Base-by-base conservation (phyloP, 2,329 filamentous ascomycete species). In the Claviceps africana region DNA sequence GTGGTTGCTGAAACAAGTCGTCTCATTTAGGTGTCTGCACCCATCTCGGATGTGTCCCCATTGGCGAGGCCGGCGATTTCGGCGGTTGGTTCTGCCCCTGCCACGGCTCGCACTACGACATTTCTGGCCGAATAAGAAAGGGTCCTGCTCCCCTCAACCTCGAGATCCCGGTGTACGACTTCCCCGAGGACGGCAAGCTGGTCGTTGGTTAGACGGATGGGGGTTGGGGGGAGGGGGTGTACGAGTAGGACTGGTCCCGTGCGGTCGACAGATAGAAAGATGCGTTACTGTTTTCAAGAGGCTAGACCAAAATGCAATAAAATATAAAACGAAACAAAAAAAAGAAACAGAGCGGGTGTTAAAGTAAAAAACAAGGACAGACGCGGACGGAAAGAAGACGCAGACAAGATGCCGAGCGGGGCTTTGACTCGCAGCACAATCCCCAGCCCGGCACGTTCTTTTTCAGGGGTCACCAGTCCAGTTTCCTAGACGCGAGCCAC, bases 31-130 rank as follows among this genome's bases (percentile, higher is more conserved):
- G 89, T 74, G 91, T 98, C 73, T 98, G 93, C 86, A 98, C 93
- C 66, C 93, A 98, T 75, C 78, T 98, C 68, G 93, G 93, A 75
- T 98, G 93, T 81, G 93, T 98, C 62, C 93, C 93, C 68, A 98
- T 98, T 65, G 93, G 94, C 66, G 93, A 98, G 78, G 88, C 93
- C 59, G 93, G 93, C 71, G 94, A 98, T 74, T 98, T 78, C 66
- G 93, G 93, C 70, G 93, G 93, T 68, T 98, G 93, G 93, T 98
- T 98, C 86, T 98, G 93, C 79, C 93, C 93, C 60, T 98, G 93
- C 86, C 93, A 98, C 82, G 93, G 93, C 72, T 96, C 90, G 62
- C 93, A 98, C 80, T 98, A 98, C 82, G 93, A 98, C 71, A 97
- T 98, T 72, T 97, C 90, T 59, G 93, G 93, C 71, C 89, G 93